Conservation (phyloP, 108 stramenopile genomes). For the Asterionellopsis glacialis region DNA sequence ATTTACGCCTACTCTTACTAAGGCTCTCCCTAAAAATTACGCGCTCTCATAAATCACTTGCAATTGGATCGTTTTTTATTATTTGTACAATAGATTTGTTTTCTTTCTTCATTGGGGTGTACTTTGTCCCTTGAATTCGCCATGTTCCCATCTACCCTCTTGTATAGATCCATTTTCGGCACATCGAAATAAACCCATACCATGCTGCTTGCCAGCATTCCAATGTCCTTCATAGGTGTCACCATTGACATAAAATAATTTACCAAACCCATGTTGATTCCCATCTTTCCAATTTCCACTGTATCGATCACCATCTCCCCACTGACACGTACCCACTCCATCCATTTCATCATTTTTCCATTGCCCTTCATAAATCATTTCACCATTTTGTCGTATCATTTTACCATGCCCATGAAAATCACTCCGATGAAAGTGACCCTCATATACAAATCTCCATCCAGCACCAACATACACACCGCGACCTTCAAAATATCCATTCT, state of each 20-base stretch:
- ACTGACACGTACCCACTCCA: neutral
- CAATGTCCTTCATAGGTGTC: conserved; percentile 44
- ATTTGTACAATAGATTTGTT: too few relatives aligned
- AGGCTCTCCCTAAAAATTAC: too few relatives aligned
- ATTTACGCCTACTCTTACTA: too few relatives aligned
- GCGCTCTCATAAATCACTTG: too few relatives aligned
- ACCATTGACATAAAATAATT: conserved; percentile 29
- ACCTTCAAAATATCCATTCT: neutral
- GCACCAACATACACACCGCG: neutral
- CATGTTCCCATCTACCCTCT: too few relatives aligned
- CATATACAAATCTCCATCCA: neutral
- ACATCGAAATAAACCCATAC: neutral
- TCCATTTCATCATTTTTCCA: conserved; percentile 1
- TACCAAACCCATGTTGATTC: conserved; percentile 35
- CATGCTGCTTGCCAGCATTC: conserved; percentile 9
- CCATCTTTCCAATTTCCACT: conserved; percentile 52
- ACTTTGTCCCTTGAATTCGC: too few relatives aligned
- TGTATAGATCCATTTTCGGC: neutral
- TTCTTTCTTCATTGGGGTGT: too few relatives aligned
- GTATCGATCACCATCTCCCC: conserved; percentile 20
- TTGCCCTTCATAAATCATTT: neutral
- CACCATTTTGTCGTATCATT: neutral
- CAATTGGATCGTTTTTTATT: too few relatives aligned
- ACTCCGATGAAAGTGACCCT: neutral
- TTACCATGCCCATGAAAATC: neutral